These are phyloP conservation scores for Nakazawaea sp. DNA, from an alignment of 805 yeast species.

Conservation along the genomic window DNA sequence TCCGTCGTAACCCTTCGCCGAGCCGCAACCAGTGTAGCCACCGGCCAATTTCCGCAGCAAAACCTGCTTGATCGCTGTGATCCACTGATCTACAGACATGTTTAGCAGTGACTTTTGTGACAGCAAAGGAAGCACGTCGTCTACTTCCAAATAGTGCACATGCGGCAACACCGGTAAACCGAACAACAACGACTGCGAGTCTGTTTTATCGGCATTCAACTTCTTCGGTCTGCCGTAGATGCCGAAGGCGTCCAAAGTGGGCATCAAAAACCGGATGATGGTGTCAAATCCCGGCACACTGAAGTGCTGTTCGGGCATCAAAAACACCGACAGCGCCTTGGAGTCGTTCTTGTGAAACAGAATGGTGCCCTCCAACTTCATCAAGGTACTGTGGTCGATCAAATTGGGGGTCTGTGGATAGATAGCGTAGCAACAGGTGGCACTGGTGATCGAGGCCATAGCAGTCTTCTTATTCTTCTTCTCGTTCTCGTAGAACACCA, in stretches of 20 bases:
- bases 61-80: slow-evolving; percentile 43
- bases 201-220: slow-evolving; percentile 66
- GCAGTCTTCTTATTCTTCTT: slow-evolving; percentile 65
- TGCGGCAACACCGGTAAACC: slow-evolving; percentile 80
- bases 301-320: slow-evolving; percentile 82
- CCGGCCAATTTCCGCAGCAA: slow-evolving; percentile 43
- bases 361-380: slow-evolving; percentile 82
- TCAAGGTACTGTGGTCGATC: slow-evolving; percentile 81
- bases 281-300: slow-evolving; percentile 82
- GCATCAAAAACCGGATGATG: slow-evolving; percentile 72
- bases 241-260: slow-evolving; percentile 67
- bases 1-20: slow-evolving; percentile 53
- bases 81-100: slow-evolving; percentile 64
- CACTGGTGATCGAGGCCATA: slow-evolving; percentile 71
- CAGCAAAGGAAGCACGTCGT: slow-evolving; percentile 44
- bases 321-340: slow-evolving; percentile 56
- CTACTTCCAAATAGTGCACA: slow-evolving; percentile 62
- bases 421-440: slow-evolving; percentile 76
- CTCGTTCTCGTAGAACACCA: slow-evolving; percentile 78
- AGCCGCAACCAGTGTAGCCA: slow-evolving; percentile 80
- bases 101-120: slow-evolving; percentile 21
- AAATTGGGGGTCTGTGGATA: slow-evolving; percentile 81
- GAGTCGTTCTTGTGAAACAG: slow-evolving; percentile 47
- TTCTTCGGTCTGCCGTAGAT: slow-evolving; percentile 79
- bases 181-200: slow-evolving; percentile 60